Evolutionary conservation across 305 asterid genomes (phyloP).

Genomic region (Solanum hybrid): DNA sequence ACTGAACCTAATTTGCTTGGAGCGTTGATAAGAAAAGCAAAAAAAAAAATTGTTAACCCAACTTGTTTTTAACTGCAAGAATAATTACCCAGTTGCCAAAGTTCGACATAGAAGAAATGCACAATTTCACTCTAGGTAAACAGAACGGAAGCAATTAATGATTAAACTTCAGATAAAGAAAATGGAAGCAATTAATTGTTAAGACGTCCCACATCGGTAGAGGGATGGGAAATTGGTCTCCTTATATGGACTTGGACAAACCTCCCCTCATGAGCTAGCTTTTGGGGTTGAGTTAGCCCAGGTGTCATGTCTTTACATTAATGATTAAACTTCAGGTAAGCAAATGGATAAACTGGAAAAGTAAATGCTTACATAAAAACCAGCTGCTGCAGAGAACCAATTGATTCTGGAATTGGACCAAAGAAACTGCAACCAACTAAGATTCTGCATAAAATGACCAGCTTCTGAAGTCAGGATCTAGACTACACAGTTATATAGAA

Average conservation of each 20-base stretch:
- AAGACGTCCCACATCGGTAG: no score
- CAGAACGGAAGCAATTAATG: neutral
- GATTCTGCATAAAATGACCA: slow-evolving; percentile 35
- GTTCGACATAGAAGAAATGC: neutral
- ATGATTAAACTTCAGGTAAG: neutral
- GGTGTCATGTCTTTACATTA: neutral
- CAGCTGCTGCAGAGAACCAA: slow-evolving; percentile 70
- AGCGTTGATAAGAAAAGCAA: neutral
- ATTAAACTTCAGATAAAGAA: neutral
- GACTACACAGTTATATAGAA: neutral
- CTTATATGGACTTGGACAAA: no score
- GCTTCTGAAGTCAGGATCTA: neutral
- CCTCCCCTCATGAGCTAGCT: no score
- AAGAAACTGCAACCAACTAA: slow-evolving; percentile 74
- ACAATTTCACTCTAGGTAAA: neutral
- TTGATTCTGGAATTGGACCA: slow-evolving; percentile 77
- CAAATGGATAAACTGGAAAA: neutral
- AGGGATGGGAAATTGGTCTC: no score
- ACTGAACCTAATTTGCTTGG: neutral
- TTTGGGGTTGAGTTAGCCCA: no score
- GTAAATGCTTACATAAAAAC: slow-evolving; percentile 47
- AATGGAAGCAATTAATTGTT: neutral
- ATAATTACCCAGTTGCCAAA: neutral
- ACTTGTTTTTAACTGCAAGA: neutral
- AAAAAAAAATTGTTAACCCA: neutral